Evolutionary conservation across 176 grass and related monocot species (phyloP).

Genomic region (Neostapfia colusana): DNA sequence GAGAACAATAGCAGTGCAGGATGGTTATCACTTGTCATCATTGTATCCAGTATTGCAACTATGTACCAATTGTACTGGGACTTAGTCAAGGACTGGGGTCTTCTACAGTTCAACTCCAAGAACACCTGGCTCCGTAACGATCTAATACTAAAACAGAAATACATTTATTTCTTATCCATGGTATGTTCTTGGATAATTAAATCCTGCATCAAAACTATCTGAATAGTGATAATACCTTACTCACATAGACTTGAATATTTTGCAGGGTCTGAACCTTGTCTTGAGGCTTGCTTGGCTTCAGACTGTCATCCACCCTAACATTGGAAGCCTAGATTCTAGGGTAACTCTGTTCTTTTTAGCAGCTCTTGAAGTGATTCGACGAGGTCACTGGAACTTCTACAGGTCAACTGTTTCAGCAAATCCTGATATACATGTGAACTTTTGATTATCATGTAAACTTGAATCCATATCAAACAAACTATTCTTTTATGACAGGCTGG

Average conservation of each 20-base stretch:
- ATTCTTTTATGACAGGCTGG: slow-evolving; percentile 49
- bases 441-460: slow-evolving; percentile 23
- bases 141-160: slow-evolving; percentile 79
- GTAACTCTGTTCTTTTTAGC: slow-evolving; percentile 87
- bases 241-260: slow-evolving; percentile 44
- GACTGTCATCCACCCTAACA: slow-evolving; percentile 89
- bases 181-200: slow-evolving; percentile 53
- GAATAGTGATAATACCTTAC: slow-evolving; percentile 33
- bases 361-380: slow-evolving; percentile 88
- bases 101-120: slow-evolving; percentile 75
- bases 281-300: slow-evolving; percentile 97
- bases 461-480: slow-evolving; percentile 27
- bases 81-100: slow-evolving; percentile 96
- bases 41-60: slow-evolving; percentile 73
- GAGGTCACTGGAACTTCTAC: slow-evolving; percentile 98
- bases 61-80: slow-evolving; percentile 99
- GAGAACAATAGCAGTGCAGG: slow-evolving; percentile 71
- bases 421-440: slow-evolving; percentile 16
- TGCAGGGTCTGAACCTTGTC: slow-evolving; percentile 85
- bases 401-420: slow-evolving; percentile 49
- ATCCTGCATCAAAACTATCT: background rate
- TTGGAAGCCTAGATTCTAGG: slow-evolving; percentile 86
- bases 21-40: slow-evolving; percentile 68
- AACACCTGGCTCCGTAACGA: slow-evolving; percentile 95
- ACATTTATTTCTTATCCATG: slow-evolving; percentile 91